Conservation (phyloP, 2,329 filamentous ascomycete species). For the Penicillium psychrosexuale region DNA sequence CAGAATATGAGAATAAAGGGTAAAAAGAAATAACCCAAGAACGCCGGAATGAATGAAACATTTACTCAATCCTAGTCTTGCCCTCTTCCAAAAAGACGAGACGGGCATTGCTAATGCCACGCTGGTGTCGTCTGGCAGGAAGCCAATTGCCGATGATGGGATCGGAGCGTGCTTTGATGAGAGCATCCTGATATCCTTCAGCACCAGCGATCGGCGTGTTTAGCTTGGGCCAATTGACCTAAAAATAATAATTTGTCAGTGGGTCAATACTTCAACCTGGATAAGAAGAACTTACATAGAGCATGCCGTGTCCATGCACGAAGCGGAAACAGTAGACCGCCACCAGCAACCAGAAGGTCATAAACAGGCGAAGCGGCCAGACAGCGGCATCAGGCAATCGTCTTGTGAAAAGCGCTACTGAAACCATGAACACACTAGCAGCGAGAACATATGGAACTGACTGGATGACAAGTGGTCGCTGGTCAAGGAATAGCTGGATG, state of each 20-base stretch:
- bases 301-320: slow-evolving; percentile 78
- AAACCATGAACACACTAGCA: slow-evolving; percentile 78
- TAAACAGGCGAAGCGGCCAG: slow-evolving; percentile 78
- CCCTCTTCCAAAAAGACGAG: slow-evolving; percentile 89
- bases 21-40: not conserved
- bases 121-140: slow-evolving; percentile 62
- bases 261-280: slow-evolving; percentile 2
- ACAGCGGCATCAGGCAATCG: slow-evolving; percentile 69
- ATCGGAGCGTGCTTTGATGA: slow-evolving; percentile 78
- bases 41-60: not conserved
- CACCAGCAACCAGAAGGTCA: slow-evolving; percentile 71
- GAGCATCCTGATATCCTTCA: slow-evolving; percentile 85
- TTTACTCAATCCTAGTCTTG: slow-evolving; percentile 88
- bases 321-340: slow-evolving; percentile 72
- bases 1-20: slow-evolving; percentile 7
- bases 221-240: slow-evolving; percentile 98
- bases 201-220: slow-evolving; percentile 82
- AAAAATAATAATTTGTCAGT: not conserved
- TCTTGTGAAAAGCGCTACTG: slow-evolving; percentile 70
- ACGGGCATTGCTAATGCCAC: slow-evolving; percentile 76
- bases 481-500: slow-evolving; percentile 75
- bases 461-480: slow-evolving; percentile 81
- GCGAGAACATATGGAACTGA: slow-evolving; percentile 88
- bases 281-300: slow-evolving; percentile 69
- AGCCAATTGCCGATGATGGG: slow-evolving; percentile 74